Percentiles rank a stretch among this genome's conserved stretches.
Conservation (phyloP, 257 asterid species). For the Salvia rosmarinus region DNA sequence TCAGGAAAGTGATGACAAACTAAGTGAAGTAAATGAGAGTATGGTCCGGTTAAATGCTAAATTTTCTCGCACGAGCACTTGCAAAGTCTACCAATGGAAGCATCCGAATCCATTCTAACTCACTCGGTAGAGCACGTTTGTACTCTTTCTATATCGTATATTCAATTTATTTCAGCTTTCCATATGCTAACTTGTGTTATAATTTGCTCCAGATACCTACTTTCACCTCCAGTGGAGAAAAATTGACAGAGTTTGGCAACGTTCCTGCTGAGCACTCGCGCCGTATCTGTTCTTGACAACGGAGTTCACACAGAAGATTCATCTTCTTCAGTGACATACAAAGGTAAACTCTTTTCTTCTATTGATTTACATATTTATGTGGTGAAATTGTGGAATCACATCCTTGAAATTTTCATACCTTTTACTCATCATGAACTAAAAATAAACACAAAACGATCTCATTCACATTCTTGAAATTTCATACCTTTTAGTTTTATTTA, state of each 20-base stretch:
- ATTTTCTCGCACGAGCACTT: slow-evolving; percentile 39
- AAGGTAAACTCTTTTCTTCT: slow-evolving; percentile 50
- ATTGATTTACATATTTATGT: slow-evolving; percentile 18
- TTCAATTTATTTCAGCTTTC: neutral
- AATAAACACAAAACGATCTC: neutral
- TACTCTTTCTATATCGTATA: slow-evolving; percentile 16
- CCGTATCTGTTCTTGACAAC: slow-evolving; percentile 85
- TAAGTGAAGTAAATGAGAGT: slow-evolving; percentile 47
- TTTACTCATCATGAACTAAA: too few species aligned
- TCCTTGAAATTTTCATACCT: too few species aligned
- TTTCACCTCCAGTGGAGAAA: slow-evolving; percentile 48
- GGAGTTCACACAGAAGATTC: slow-evolving; percentile 52
- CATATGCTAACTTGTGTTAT: slow-evolving; percentile 34
- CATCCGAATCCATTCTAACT: slow-evolving; percentile 32
- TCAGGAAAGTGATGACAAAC: slow-evolving; percentile 48
- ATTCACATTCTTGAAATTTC: too few species aligned
- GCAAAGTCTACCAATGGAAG: slow-evolving; percentile 40
- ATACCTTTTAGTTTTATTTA: too few species aligned
- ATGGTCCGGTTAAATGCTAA: slow-evolving; percentile 45
- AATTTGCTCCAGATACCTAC: slow-evolving; percentile 56
- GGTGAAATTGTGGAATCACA: too few species aligned
- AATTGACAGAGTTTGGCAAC: slow-evolving; percentile 46
- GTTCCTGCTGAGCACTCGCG: slow-evolving; percentile 75
- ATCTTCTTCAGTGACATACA: slow-evolving; percentile 59
- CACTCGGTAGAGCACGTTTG: slow-evolving; percentile 60